Evolutionary conservation across 139 green algal species (phyloP).

Genomic region (Chlorokybus atmophyticus): DNA sequence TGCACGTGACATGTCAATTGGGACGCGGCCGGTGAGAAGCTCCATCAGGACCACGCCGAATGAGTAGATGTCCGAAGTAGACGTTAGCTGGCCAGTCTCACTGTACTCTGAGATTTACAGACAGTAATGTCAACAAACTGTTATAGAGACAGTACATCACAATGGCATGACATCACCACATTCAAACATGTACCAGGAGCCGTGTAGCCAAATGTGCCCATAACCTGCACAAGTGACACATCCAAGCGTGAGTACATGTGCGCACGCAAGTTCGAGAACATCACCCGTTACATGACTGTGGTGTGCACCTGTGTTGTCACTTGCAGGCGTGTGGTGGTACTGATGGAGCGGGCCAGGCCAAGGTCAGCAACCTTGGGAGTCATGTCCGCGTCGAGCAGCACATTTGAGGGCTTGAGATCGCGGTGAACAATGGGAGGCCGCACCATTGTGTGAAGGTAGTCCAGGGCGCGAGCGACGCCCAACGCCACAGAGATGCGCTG

Average conservation of each 20-base stretch:
- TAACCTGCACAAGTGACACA: no score
- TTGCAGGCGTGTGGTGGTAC: slow-evolving; percentile 30
- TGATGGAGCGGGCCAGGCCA: slow-evolving; percentile 60
- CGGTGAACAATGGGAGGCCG: slow-evolving; percentile 69
- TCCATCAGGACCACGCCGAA: slow-evolving; percentile 79
- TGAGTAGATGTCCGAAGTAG: slow-evolving; percentile 66
- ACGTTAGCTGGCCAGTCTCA: slow-evolving; percentile 74
- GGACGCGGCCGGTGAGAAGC: slow-evolving; percentile 70
- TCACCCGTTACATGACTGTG: no score
- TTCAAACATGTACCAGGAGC: no score
- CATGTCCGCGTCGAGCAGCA: slow-evolving; percentile 80
- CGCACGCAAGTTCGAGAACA: no score
- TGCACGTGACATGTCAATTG: slow-evolving; percentile 21
- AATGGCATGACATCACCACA: no score
- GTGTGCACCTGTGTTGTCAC: slow-evolving; percentile 57
- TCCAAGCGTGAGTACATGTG: no score
- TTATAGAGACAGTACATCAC: no score
- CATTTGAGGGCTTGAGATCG: slow-evolving; percentile 75
- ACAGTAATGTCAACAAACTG: no score
- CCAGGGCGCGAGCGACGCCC: background rate
- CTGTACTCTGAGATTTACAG: slow-evolving; percentile 98
- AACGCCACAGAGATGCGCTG: background rate
- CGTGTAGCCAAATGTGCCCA: slow-evolving; percentile 12
- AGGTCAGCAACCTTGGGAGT: slow-evolving; percentile 71
- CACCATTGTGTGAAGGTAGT: background rate